Conservation (phyloP, 768 basidiomycete genomes). For the Boletus rubescentipes region DNA sequence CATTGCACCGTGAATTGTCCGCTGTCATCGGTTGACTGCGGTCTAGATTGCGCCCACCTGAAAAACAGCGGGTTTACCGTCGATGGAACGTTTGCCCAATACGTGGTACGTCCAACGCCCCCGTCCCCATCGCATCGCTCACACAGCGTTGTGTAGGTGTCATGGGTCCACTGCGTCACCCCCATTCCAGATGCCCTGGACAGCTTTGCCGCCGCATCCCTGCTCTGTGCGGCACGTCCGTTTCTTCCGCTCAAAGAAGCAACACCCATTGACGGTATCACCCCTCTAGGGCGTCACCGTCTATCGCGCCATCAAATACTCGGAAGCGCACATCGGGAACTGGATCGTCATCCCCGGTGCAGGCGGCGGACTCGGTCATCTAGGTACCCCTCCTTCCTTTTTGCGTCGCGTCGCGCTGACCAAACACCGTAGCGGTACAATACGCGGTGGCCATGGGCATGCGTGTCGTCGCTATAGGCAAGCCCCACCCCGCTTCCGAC, state of each 20-base stretch:
- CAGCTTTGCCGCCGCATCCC: constrained; percentile 67
- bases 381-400: constrained; percentile 42
- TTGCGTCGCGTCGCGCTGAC: not conserved
- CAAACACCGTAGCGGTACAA: constrained; percentile 54
- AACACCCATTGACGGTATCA: too few relatives aligned
- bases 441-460: constrained; percentile 79
- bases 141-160: constrained; percentile 45
- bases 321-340: constrained; percentile 62
- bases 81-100: constrained; percentile 77
- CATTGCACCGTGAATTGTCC: constrained; percentile 13
- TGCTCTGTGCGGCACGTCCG: constrained; percentile 66
- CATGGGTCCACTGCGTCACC: constrained; percentile 71
- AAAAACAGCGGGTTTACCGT: constrained; percentile 69
- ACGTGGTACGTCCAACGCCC: constrained; percentile 42
- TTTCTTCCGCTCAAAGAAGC: not conserved
- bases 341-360: constrained; percentile 79
- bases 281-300: constrained; percentile 74
- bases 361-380: constrained; percentile 80
- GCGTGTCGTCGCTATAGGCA: constrained; percentile 74
- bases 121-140: not conserved
- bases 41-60: constrained; percentile 56
- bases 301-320: constrained; percentile 81
- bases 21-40: not conserved
- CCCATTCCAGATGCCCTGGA: constrained; percentile 71
- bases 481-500: too few relatives aligned